Percentiles rank a stretch among this genome's conserved stretches.
Evolutionary conservation across 306 rosid genomes (phyloP).

Genomic region (Sindora glabra): DNA sequence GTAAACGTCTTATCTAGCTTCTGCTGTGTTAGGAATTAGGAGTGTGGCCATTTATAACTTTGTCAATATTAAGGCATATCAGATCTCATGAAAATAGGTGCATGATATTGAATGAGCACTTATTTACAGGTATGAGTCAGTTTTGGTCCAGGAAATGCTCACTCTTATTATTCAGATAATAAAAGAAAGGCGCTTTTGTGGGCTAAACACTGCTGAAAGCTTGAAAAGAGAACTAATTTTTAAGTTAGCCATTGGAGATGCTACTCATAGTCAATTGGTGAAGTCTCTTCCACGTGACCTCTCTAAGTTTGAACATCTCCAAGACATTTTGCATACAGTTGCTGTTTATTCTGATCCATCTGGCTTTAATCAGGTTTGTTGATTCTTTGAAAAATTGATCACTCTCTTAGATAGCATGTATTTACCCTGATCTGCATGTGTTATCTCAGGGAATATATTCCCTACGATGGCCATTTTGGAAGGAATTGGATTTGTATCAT

Average conservation of each 20-base stretch:
- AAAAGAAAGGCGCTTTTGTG: conserved; percentile 90
- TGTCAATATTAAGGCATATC: neutral
- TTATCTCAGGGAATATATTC: conserved; percentile 80
- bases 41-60: neutral
- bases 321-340: conserved; percentile 60
- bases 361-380: conserved; percentile 74
- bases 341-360: conserved; percentile 80
- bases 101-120: conserved; percentile 1
- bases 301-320: conserved; percentile 66
- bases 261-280: conserved; percentile 87
- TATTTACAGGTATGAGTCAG: conserved; percentile 66
- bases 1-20: too few relatives aligned
- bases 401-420: conserved; percentile 1
- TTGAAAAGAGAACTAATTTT: conserved; percentile 80
- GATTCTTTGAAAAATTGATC: neutral
- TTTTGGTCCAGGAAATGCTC: conserved; percentile 88
- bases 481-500: conserved; percentile 84
- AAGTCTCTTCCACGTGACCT: conserved; percentile 94
- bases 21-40: too few relatives aligned
- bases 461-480: conserved; percentile 70
- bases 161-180: conserved; percentile 81
- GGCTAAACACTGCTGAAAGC: conserved; percentile 71
- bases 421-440: conserved; percentile 13
- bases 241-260: conserved; percentile 74
- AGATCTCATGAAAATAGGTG: neutral